A percentile compares a stretch with the other conserved stretches of the same genome.
These are phyloP conservation scores for Amanita phalloides DNA, from an alignment of 768 basidiomycete species.

Conservation along the genomic window DNA sequence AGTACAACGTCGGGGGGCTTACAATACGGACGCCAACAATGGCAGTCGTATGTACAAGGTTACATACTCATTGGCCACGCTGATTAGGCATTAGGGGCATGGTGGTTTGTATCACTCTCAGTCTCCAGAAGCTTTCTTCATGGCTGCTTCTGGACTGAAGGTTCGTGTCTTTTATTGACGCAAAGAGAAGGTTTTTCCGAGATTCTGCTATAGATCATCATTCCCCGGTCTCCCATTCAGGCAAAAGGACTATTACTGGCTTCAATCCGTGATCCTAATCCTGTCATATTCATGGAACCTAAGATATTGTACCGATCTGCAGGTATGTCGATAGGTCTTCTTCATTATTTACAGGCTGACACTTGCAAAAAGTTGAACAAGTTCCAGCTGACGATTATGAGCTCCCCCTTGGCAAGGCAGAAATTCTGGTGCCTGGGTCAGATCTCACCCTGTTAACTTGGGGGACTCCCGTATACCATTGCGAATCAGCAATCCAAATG, in stretches of 20 bases:
- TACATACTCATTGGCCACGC: not conserved
- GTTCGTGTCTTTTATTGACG: constrained; percentile 21
- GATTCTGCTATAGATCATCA: constrained; percentile 47
- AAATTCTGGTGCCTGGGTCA: constrained; percentile 59
- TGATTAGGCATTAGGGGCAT: constrained; percentile 37
- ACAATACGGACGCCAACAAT: constrained; percentile 83
- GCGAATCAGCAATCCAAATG: constrained; percentile 73
- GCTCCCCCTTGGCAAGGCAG: constrained; percentile 77
- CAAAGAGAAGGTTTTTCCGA: not conserved
- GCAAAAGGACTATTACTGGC: constrained; percentile 87
- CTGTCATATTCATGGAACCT: constrained; percentile 93
- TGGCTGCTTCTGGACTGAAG: constrained; percentile 86
- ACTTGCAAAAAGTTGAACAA: constrained; percentile 57
- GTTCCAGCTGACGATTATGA: constrained; percentile 83
- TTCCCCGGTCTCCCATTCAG: constrained; percentile 89
- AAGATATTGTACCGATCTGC: constrained; percentile 89
- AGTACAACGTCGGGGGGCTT: constrained; percentile 71
- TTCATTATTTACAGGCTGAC: constrained; percentile 1
- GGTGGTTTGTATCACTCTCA: constrained; percentile 93
- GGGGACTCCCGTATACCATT: constrained; percentile 91
- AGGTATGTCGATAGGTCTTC: constrained; percentile 24
- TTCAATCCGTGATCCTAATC: constrained; percentile 87
- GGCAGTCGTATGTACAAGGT: constrained; percentile 53
- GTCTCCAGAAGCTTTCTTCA: constrained; percentile 90
- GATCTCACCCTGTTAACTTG: constrained; percentile 89